phyloP scores from a whole-genome alignment of 805 yeast genomes.

The Sugiyamaella lignohabitans region DNA sequence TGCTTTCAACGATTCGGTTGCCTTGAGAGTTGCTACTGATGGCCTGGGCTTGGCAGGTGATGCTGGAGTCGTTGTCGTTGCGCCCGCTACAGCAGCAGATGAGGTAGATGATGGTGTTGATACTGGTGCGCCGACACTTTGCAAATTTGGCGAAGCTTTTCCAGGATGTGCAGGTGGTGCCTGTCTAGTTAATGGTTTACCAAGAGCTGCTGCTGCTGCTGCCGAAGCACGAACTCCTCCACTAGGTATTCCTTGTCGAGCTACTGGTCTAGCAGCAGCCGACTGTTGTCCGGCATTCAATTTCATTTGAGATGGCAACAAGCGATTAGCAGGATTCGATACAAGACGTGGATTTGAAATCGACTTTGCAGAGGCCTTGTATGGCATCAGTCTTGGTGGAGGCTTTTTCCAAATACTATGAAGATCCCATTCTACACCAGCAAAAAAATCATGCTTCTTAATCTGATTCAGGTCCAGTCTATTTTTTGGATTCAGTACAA shows the following conservation, averaged over 20 bases:
- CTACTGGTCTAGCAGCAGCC: slow-evolving; percentile 11
- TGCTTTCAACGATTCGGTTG: slow-evolving; percentile 1
- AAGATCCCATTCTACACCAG: slow-evolving; percentile 61
- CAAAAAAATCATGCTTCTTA: slow-evolving; percentile 67
- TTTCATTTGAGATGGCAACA: background rate
- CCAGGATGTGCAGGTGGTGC: slow-evolving; percentile 14
- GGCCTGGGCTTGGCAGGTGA: background rate
- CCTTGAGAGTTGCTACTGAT: background rate
- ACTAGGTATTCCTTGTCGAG: slow-evolving; percentile 5
- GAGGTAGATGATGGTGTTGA: slow-evolving; percentile 1
- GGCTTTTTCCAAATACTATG: slow-evolving; percentile 60
- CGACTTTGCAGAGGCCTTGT: slow-evolving; percentile 33
- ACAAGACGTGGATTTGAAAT: slow-evolving; percentile 5
- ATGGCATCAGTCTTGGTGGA: slow-evolving; percentile 66
- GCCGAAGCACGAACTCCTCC: slow-evolving; percentile 10
- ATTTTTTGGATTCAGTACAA: slow-evolving; percentile 64
- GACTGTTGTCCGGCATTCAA: slow-evolving; percentile 1
- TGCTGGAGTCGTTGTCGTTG: background rate
- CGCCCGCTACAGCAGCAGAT: background rate
- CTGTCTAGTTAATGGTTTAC: slow-evolving; percentile 11
- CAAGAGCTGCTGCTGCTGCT: slow-evolving; percentile 25
- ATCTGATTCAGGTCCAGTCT: slow-evolving; percentile 54
- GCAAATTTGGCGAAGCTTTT: background rate
- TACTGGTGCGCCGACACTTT: background rate
- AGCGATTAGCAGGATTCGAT: background rate